Base-by-base conservation (phyloP, 305 asterid genomes). In the Caryopteris hybrid region DNA sequence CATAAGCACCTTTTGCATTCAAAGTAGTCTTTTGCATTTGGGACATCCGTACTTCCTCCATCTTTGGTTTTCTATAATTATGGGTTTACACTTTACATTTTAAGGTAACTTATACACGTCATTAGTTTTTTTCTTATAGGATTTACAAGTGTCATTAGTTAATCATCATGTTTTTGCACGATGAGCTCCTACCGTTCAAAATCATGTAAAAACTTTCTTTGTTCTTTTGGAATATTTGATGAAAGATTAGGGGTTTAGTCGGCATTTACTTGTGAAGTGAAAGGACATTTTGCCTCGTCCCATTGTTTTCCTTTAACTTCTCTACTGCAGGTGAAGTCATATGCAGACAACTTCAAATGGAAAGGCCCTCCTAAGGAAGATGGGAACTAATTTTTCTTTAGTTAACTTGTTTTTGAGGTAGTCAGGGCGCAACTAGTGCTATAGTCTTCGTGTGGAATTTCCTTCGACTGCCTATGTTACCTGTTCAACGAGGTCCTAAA, bases 291-390 rank as follows among this genome's bases (percentile, higher is more conserved):
- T 48, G n/a, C 33, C 11, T 53, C 46, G 8, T 64, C 67, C 69
- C 33, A 53, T 39, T 36, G n/a, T 38, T 47, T 34, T 12, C 59
- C 57, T 33, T 63, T 34, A 11, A 52, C 22, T 55, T 14, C 52
- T 67, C 31, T 16, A 39, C 69, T 76, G 76, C 84, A 86, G 92
- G 72, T 78, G 66, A 86, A 76, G 78, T 56, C 92, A 13, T 86
- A 86, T 56, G 87, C 92, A 0, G 92, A 86, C 59, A 86, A 83
- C 78, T 86, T 86, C 80, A 86, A 86, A 75, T 86, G 79, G 79
- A 81, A 81, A 81, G 86, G 86, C 23, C 78, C 83, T 59, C 86
- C 79, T 16, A 72, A 78, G 79, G n/a, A 78, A 11, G 63, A 68
- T 52, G 74, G 27, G 61, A 75, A 70, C 55, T 81, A 63, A n/a